These are phyloP conservation scores for Balansia obtecta DNA, from an alignment of 2,329 filamentous ascomycete genomes.

Conservation along the genomic window DNA sequence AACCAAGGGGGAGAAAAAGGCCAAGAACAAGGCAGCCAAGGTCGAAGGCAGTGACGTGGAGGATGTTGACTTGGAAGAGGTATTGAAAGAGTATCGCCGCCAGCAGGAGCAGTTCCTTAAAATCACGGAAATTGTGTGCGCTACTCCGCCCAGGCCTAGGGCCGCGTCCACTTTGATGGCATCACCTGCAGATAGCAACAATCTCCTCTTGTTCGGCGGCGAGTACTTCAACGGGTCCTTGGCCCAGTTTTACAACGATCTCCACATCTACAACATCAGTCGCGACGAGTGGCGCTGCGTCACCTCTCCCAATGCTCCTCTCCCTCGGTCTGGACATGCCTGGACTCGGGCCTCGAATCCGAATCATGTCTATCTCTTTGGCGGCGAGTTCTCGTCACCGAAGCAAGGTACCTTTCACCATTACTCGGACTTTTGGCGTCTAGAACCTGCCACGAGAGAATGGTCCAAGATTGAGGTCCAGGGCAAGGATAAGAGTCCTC, in stretches of 20 bases:
- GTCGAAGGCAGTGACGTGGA: constrained; percentile 76
- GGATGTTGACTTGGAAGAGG: constrained; percentile 83
- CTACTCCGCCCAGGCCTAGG: constrained; percentile 62
- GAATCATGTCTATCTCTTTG: constrained; percentile 80
- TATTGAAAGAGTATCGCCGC: constrained; percentile 84
- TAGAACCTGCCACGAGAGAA: constrained; percentile 74
- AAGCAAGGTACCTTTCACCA: constrained; percentile 99
- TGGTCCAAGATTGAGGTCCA: constrained; percentile 80
- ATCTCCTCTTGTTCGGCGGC: constrained; percentile 83
- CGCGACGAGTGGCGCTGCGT: constrained; percentile 84
- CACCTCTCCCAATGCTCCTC: constrained; percentile 79
- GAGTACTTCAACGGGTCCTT: constrained; percentile 91
- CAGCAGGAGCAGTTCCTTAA: constrained; percentile 91
- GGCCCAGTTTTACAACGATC: constrained; percentile 58
- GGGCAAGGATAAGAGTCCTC: constrained; percentile 66
- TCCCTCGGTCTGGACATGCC: constrained; percentile 85
- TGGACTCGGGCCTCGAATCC: constrained; percentile 85
- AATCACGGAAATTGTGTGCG: constrained; percentile 67
- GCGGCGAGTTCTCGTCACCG: constrained; percentile 90
- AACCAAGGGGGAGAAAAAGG: constrained; percentile 82
- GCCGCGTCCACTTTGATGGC: constrained; percentile 73
- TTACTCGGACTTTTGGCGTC: constrained; percentile 95
- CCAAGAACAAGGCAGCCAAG: constrained; percentile 57
- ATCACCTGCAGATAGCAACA: constrained; percentile 74
- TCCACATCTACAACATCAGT: constrained; percentile 63